phyloP scores from a whole-genome alignment of 441 rosid species.

The Pelargonium citronellum region DNA sequence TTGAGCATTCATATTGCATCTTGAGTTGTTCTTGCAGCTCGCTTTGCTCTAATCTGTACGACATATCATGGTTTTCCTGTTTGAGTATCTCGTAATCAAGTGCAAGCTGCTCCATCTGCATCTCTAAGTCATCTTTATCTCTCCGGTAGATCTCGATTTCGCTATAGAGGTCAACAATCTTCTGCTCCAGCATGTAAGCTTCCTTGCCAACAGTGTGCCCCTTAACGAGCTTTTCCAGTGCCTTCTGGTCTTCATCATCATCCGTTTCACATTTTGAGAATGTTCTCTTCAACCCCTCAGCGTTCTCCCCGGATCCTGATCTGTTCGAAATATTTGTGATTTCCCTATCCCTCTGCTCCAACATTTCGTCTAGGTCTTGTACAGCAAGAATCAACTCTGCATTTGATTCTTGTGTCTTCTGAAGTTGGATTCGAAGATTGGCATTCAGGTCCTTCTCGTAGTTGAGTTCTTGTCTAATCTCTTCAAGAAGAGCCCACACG shows the following conservation, averaged over 20 bases:
- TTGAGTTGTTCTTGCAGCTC: conserved; percentile 68
- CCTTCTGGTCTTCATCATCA: conserved; percentile 85
- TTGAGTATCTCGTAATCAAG: conserved; percentile 84
- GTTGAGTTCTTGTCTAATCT: conserved; percentile 57
- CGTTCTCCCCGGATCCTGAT: conserved; percentile 21
- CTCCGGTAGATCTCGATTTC: conserved; percentile 71
- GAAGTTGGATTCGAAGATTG: conserved; percentile 62
- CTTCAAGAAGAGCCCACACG: conserved; percentile 50
- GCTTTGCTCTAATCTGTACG: conserved; percentile 67
- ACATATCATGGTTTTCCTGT: conserved; percentile 66
- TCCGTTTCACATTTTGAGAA: conserved; percentile 36
- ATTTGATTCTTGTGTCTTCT: conserved; percentile 72
- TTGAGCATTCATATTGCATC: conserved; percentile 60
- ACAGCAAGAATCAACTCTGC: conserved; percentile 71
- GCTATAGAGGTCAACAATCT: conserved; percentile 53
- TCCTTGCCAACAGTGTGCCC: conserved; percentile 61
- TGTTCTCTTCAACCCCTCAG: conserved; percentile 25
- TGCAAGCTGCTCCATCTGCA: conserved; percentile 85
- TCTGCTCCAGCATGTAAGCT: conserved; percentile 55
- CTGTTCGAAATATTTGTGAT: conserved; percentile 27
- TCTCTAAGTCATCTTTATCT: conserved; percentile 76
- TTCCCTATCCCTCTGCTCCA: conserved; percentile 46
- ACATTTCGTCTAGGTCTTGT: conserved; percentile 64
- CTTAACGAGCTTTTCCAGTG: conserved; percentile 73
- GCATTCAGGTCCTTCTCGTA: conserved; percentile 66